Conservation (phyloP, 1,284 basidiomycete species). For the Boletus sp. region DNA sequence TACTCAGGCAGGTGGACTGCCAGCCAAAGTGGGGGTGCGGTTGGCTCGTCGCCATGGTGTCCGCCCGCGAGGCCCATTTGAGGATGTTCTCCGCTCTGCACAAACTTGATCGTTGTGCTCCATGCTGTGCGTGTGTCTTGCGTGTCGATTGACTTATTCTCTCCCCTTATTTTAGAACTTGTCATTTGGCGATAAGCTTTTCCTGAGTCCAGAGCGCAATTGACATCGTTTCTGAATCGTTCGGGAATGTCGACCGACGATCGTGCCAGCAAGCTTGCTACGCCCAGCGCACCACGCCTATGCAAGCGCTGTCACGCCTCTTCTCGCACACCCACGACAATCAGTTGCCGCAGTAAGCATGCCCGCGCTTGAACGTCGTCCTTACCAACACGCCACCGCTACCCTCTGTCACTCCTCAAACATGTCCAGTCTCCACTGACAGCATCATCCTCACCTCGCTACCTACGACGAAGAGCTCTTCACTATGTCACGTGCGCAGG, state of each 20-base stretch:
- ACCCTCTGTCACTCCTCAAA: conserved; percentile 45
- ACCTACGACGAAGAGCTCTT: conserved; percentile 57
- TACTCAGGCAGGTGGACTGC: too few relatives aligned
- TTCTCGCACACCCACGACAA: conserved; percentile 19
- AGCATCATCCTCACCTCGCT: conserved; percentile 56
- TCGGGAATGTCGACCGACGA: conserved; percentile 15
- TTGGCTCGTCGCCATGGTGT: too few relatives aligned
- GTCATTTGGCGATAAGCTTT: neutral
- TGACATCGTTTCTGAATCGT: neutral
- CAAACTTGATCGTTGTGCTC: too few relatives aligned
- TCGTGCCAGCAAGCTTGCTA: conserved; percentile 12
- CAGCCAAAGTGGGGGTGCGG: too few relatives aligned
- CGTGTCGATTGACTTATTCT: neutral
- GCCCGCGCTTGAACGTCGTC: conserved; percentile 11
- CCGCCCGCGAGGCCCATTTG: too few relatives aligned
- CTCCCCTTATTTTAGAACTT: neutral
- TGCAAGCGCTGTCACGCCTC: conserved; percentile 18
- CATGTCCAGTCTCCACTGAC: conserved; percentile 45
- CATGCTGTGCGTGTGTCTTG: neutral
- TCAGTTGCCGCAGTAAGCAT: conserved; percentile 23
- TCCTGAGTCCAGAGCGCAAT: too few relatives aligned
- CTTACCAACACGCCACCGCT: conserved; percentile 3
- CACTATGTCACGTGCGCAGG: conserved; percentile 46
- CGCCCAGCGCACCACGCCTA: conserved; percentile 12
- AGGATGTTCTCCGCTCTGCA: too few relatives aligned